phyloP scores from a whole-genome alignment of 2,329 filamentous ascomycete species.

The Neofusicoccum laricinum region DNA sequence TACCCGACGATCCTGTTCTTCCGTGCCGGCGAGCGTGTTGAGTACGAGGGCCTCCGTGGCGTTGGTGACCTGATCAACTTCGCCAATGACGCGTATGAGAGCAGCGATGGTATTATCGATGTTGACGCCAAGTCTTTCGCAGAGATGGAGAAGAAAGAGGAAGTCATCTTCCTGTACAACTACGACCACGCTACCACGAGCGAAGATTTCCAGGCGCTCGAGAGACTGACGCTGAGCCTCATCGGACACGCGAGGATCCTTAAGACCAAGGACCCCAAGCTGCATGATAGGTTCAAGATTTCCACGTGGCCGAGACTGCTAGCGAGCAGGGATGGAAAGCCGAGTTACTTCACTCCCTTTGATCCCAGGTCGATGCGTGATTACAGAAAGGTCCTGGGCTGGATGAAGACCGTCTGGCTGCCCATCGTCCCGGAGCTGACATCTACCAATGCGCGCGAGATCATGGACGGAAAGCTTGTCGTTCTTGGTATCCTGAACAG shows the following conservation, averaged over 20 bases:
- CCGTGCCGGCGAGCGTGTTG: slow-evolving; percentile 83
- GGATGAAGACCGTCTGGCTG: slow-evolving; percentile 97
- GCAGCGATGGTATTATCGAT: slow-evolving; percentile 73
- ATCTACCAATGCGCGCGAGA: slow-evolving; percentile 84
- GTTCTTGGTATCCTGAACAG: slow-evolving; percentile 85
- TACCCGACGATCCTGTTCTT: slow-evolving; percentile 94
- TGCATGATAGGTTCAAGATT: slow-evolving; percentile 86
- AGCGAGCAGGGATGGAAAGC: slow-evolving; percentile 82
- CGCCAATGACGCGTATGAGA: slow-evolving; percentile 78
- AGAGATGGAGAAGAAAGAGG: slow-evolving; percentile 84
- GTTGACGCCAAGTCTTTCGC: slow-evolving; percentile 75
- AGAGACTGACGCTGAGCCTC: slow-evolving; percentile 80
- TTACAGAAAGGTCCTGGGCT: slow-evolving; percentile 71
- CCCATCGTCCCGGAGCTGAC: slow-evolving; percentile 94
- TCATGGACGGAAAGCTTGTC: slow-evolving; percentile 94
- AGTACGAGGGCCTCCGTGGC: slow-evolving; percentile 88
- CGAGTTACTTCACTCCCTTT: slow-evolving; percentile 84
- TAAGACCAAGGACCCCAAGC: slow-evolving; percentile 75
- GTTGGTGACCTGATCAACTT: slow-evolving; percentile 87
- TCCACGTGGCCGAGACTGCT: slow-evolving; percentile 93
- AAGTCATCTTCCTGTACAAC: slow-evolving; percentile 96
- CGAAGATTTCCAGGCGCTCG: slow-evolving; percentile 87
- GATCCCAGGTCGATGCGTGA: slow-evolving; percentile 89
- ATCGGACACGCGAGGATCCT: slow-evolving; percentile 91
- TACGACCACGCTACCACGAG: slow-evolving; percentile 92